Conservation (phyloP, 2,329 filamentous ascomycete species). For the Pseudogymnoascus sp. region DNA sequence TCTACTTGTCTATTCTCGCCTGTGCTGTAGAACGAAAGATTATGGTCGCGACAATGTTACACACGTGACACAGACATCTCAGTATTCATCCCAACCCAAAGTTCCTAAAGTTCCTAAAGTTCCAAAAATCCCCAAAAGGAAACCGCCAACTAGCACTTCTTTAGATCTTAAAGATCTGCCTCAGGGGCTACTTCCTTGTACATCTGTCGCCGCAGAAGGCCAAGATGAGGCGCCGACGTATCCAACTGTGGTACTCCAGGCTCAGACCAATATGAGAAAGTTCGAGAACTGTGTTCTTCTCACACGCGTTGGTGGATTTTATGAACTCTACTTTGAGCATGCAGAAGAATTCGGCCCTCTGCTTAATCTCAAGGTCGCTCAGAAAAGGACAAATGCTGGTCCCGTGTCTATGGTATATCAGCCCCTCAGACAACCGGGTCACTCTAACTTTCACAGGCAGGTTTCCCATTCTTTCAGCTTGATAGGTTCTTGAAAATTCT, state of each 20-base stretch:
- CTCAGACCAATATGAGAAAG: slow-evolving; percentile 79
- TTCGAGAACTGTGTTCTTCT: slow-evolving; percentile 87
- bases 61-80: slow-evolving; percentile 1
- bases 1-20: not conserved
- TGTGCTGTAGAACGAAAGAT: not conserved
- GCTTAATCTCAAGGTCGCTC: slow-evolving; percentile 78
- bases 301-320: slow-evolving; percentile 91
- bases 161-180: not conserved
- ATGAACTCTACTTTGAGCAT: slow-evolving; percentile 96
- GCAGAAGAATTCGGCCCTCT: slow-evolving; percentile 82
- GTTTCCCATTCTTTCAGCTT: slow-evolving; percentile 88
- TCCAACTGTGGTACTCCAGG: slow-evolving; percentile 83
- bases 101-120: not conserved
- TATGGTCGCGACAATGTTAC: not conserved
- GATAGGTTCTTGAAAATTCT: slow-evolving; percentile 89
- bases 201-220: not conserved
- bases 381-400: slow-evolving; percentile 70
- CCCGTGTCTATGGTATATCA: slow-evolving; percentile 71
- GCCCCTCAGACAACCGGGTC: not conserved
- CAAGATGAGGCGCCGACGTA: slow-evolving; percentile 47
- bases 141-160: not conserved
- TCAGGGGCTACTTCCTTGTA: not conserved
- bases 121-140: not conserved
- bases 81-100: not conserved
- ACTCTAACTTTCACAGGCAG: slow-evolving; percentile 49